Percentiles rank a stretch among this genome's conserved stretches.
Conservation (phyloP, 495 filamentous ascomycete genomes). For the Daldinia loculata region DNA sequence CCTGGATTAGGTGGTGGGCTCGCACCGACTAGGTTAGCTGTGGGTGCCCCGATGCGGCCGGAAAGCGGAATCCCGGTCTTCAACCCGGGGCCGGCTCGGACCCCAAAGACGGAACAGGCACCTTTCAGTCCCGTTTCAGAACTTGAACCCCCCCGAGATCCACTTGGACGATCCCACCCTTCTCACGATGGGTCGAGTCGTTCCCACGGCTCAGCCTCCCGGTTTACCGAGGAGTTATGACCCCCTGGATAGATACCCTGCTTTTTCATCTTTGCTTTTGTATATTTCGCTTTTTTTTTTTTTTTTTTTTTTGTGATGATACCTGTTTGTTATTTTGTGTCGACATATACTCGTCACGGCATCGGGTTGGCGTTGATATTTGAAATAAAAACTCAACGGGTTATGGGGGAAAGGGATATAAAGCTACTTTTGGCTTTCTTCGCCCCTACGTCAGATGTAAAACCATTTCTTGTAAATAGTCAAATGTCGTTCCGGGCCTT, state of each 20-base stretch:
- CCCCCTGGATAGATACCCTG: conserved; percentile 33
- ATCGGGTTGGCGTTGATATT: conserved; percentile 42
- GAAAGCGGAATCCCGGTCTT: conserved; percentile 56
- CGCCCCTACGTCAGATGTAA: conserved; percentile 22
- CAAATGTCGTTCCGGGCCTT: conserved; percentile 26
- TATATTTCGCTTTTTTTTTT: conserved; percentile 19
- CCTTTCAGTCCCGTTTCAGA: conserved; percentile 50
- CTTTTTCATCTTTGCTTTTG: conserved; percentile 27
- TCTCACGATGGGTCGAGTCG: conserved; percentile 55
- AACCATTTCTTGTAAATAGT: conserved; percentile 43
- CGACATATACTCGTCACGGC: conserved; percentile 22
- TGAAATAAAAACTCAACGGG: conserved; percentile 29
- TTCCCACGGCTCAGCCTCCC: conserved; percentile 53
- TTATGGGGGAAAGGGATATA: conserved; percentile 10
- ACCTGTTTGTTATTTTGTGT: conserved; percentile 36
- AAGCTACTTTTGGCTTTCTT: conserved; percentile 20
- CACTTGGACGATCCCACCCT: conserved; percentile 55
- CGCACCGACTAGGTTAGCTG: conserved; percentile 47
- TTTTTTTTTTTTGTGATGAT: conserved; percentile 32
- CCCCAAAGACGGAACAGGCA: conserved; percentile 52
- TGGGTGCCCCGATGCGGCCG: conserved; percentile 59
- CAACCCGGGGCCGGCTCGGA: conserved; percentile 55
- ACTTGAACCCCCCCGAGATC: conserved; percentile 44
- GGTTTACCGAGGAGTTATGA: conserved; percentile 65
- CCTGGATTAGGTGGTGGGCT: conserved; percentile 45